Base-by-base conservation (phyloP, 345 rosid genomes). In the Salix caprea region DNA sequence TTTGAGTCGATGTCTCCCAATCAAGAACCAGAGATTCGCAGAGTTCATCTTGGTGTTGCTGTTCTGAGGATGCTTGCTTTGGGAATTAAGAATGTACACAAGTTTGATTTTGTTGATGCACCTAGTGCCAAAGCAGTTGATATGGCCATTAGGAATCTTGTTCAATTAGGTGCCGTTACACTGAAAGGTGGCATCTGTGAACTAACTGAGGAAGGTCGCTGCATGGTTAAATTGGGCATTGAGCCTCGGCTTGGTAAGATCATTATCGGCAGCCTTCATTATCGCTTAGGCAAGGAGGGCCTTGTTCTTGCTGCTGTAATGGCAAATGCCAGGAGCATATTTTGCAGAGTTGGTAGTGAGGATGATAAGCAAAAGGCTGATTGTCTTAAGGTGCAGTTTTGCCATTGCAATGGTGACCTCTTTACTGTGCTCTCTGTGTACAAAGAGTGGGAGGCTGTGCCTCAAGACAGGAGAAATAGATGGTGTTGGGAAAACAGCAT, bases 401-500 rank as follows among this genome's bases (percentile, higher is more conserved):
- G 97, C 84, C 93, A 94, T 82, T 80, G 30, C 8, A 82, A 81
- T 77, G 97, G 96, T 67, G 97, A 94, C 79, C 91, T 92, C 42
- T 94, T 94, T 79, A 94, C 97, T 44, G 85, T 94, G 80, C 93
- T 92, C 28, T 87, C 96, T 52, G 97, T 94, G 16, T 94, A 90
- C 84, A 86, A 81, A 81, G 92, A 89, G 79, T 92, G 98, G 98
- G 91, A 87, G 67, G 81, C 84, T 76, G 74, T 87, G 77, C 86
- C 84, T 12, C 74, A 15, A 65, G 87, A 85, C 39, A 79, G 71
- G 83, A 85, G 89, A 89, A 93, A 86, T 76, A 85, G 78, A 74
- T 94, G 97, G 97, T 94, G 98, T 78, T 92, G 95, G 98, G 92
- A 92, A 14, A 92, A 92, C 76, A 89, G 98, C 76, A 84, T 94